Evolutionary conservation across 202 grass and related monocot species (phyloP), one percentile per base, ranked within the genome.

Genomic region (Zoysia matrella): DNA sequence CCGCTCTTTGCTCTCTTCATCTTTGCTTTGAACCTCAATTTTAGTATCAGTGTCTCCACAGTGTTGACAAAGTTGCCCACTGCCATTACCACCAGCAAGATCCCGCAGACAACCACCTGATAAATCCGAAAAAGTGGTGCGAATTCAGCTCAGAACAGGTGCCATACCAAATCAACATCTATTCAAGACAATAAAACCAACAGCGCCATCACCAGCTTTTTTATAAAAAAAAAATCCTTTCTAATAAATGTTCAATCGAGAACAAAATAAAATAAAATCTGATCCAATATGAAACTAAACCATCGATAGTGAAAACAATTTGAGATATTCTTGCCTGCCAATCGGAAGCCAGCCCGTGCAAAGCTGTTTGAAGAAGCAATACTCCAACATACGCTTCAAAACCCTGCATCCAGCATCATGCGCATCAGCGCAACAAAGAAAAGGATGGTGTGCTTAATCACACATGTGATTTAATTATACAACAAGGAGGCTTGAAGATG

Each of bases 371-470:
- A 82, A 99, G 96, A 85, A 93, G 90, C 84, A 99, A 90, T n/a
- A 95, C 60, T 39, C 96, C 96, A 78, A 95, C 90, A 89, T 92
- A 99, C 8, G 83, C 96, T 83, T 99, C 96, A 85, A 99, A 99
- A 72, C 87, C 96, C 96, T 99, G 83, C 13, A 74, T 52, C 68
- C 73, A 65, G 60, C 69, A 65, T 74, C 15, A 83, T 39, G 68
- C 52, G 58, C 39, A 53, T 81, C 41, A 69, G 47, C 51, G 63
- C 8, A 74, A 12, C 9, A 48, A 41, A 40, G 8, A 76, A 48
- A 67, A 36, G 12, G 5, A 72, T 58, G 56, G 12, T 30, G 10
- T 50, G 30, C 30, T 10, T 8, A 55, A 49, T 15, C 60, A 62
- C 16, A 79, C 5, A 65, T 9, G 16, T 30, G 58, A 58, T 14